A percentile compares a stretch with the other conserved stretches of the same genome.
These are phyloP conservation scores for Nemania sp. DNA, from an alignment of 2,329 filamentous ascomycete genomes.

Conservation along the genomic window DNA sequence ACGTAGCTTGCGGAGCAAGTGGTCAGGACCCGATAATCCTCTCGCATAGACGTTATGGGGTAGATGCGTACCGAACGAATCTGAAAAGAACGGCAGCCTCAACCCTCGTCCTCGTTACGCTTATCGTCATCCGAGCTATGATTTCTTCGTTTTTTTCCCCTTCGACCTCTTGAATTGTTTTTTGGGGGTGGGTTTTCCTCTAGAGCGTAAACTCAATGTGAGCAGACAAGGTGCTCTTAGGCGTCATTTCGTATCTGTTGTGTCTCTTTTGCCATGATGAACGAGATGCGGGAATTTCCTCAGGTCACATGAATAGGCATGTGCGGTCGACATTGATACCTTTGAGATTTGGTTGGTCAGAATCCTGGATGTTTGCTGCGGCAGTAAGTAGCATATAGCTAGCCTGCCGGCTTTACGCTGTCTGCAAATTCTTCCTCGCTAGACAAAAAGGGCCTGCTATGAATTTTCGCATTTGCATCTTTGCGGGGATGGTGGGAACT, in stretches of 20 bases:
- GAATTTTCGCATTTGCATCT: slow-evolving; percentile 46
- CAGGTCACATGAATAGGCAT: slow-evolving; percentile 29
- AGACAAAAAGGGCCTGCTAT: slow-evolving; percentile 45
- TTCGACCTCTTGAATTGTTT: slow-evolving; percentile 36
- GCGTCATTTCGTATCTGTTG: slow-evolving; percentile 29
- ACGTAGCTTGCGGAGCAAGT: slow-evolving; percentile 25
- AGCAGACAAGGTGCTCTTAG: slow-evolving; percentile 24
- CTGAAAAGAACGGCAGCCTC: slow-evolving; percentile 17
- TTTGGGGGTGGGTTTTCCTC: slow-evolving; percentile 25
- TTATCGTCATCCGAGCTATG: slow-evolving; percentile 2
- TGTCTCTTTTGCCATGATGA: slow-evolving; percentile 24
- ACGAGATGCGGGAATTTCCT: slow-evolving; percentile 26
- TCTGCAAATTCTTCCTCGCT: slow-evolving; percentile 39
- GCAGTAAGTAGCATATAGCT: slow-evolving; percentile 29
- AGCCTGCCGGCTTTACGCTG: slow-evolving; percentile 25
- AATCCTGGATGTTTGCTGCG: slow-evolving; percentile 37
- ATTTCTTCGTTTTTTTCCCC: slow-evolving; percentile 21
- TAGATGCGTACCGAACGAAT: slow-evolving; percentile 9
- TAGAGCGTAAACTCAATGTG: slow-evolving; percentile 13
- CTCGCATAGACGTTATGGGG: slow-evolving; percentile 25
- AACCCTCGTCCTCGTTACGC: neutral
- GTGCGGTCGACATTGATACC: slow-evolving; percentile 28
- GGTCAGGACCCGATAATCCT: slow-evolving; percentile 12
- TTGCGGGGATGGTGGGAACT: slow-evolving; percentile 47
- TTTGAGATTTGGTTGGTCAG: slow-evolving; percentile 36